A percentile compares a stretch with the other conserved stretches of the same genome.
Evolutionary conservation across 805 yeast species (phyloP).

Genomic region (Myxozyma geophila): DNA sequence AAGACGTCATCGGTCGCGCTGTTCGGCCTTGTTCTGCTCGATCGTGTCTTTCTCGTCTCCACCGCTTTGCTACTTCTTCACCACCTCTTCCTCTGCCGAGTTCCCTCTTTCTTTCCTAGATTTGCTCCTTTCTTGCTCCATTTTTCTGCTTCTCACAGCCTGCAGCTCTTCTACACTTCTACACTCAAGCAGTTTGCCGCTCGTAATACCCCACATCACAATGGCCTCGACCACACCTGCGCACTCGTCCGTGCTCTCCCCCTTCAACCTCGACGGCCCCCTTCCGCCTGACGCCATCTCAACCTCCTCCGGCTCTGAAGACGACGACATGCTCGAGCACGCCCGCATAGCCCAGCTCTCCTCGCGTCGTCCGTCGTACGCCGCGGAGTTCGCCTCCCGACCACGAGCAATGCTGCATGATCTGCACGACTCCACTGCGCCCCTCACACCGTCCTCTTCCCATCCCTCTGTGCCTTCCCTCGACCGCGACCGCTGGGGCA

Average conservation of each 20-base stretch:
- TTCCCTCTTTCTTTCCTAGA: background rate
- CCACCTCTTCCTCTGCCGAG: background rate
- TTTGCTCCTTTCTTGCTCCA: background rate
- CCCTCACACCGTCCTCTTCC: constrained; percentile 27
- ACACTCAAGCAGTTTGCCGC: background rate
- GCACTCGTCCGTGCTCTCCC: constrained; percentile 6
- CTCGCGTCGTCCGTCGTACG: constrained; percentile 67
- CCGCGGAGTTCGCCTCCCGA: constrained; percentile 59
- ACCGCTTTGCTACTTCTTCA: background rate
- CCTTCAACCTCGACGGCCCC: constrained; percentile 9
- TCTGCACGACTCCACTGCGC: constrained; percentile 13
- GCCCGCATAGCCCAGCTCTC: constrained; percentile 58
- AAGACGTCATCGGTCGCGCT: constrained; percentile 15
- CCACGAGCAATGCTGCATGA: constrained; percentile 35
- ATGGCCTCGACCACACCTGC: constrained; percentile 4
- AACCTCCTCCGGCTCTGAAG: constrained; percentile 18
- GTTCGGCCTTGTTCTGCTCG: constrained; percentile 12
- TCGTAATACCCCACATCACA: background rate
- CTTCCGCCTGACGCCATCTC: constrained; percentile 13
- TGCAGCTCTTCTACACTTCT: background rate
- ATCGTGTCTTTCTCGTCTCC: constrained; percentile 2
- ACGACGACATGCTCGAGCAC: constrained; percentile 24
- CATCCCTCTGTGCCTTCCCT: constrained; percentile 29
- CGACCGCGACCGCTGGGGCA: constrained; percentile 30
- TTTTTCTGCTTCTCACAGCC: background rate